Base-by-base conservation (phyloP, 495 filamentous ascomycete species). In the Aspergillus wentii region DNA sequence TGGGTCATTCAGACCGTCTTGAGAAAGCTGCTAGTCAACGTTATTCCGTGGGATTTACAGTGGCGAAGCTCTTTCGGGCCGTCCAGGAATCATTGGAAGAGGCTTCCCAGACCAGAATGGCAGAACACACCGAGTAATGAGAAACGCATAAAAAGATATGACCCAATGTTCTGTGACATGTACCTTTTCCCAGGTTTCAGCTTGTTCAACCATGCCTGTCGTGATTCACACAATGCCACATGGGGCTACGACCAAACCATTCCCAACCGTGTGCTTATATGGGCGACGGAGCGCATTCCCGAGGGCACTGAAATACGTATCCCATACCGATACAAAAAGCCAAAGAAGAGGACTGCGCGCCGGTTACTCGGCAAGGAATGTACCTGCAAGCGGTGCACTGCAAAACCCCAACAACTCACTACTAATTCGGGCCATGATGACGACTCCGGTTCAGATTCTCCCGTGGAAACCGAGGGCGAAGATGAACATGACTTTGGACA, bases 1-100 rank as follows among this genome's bases (percentile, higher is more conserved):
- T 67, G 63, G 64, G 45, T 55, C 5, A 55, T 65, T 32, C 63
- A 68, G 19, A 47, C 39, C 6, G 40, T 63, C 7, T 22, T 64
- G 13, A 41, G 49, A 5, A 64, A 62, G 27, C 41, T 68, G 2
- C 40, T 59, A 1, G 30, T 46, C 26, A 56, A 59, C 30, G 54
- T 40, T 19, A 36, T 62, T 1, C 57, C 59, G 0, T 62, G 51
- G 52, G 55, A 63, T 16, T 17, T 33, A 7, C 10, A 11, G 5
- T 54, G 51, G 8, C 52, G 52, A n/a, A 36, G 35, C n/a, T n/a
- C n/a, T n/a, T n/a, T n/a, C n/a, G n/a, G n/a, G n/a, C n/a, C n/a
- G n/a, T n/a, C n/a, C n/a, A n/a, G n/a, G n/a, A n/a, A n/a, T n/a
- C n/a, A n/a, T n/a, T n/a, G n/a, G n/a, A 61, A 52, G 22, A 11